These are phyloP conservation scores for Geopyxis carbonaria DNA, from an alignment of 495 filamentous ascomycete genomes.

Conservation along the genomic window DNA sequence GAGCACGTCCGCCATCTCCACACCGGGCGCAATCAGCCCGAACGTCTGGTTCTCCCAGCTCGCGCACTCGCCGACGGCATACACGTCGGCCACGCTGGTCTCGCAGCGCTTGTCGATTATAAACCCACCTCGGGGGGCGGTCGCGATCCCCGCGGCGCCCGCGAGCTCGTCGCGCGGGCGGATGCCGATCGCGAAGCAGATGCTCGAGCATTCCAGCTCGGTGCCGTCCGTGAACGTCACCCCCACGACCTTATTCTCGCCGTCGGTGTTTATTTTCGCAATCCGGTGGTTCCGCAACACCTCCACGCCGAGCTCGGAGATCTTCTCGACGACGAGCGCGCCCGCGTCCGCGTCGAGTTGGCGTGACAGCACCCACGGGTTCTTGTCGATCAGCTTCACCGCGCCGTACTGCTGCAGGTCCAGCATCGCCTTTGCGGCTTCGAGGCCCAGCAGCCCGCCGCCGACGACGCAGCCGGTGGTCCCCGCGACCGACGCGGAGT, in stretches of 20 bases:
- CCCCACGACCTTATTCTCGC: constrained; percentile 50
- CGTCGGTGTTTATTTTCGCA: constrained; percentile 49
- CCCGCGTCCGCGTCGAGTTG: constrained; percentile 82
- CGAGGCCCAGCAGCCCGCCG: constrained; percentile 77
- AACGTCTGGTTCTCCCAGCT: constrained; percentile 90
- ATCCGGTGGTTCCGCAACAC: constrained; percentile 68
- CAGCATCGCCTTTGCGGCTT: constrained; percentile 92
- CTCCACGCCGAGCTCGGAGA: constrained; percentile 63
- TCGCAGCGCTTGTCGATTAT: constrained; percentile 53
- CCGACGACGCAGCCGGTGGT: constrained; percentile 66
- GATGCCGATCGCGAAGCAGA: constrained; percentile 91
- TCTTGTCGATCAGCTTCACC: constrained; percentile 76
- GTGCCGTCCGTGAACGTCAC: constrained; percentile 77
- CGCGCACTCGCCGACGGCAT: constrained; percentile 88
- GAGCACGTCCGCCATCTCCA: constrained; percentile 93
- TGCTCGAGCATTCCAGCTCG: constrained; percentile 59
- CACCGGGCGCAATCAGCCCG: constrained; percentile 80
- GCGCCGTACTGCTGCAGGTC: constrained; percentile 61
- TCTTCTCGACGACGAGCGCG: constrained; percentile 66
- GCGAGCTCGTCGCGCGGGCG: constrained; percentile 71
- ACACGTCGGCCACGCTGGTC: constrained; percentile 60
- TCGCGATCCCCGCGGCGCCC: constrained; percentile 49
- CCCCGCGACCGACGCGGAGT: constrained; percentile 47
- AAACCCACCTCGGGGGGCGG: constrained; percentile 58
- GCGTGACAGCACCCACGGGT: constrained; percentile 71